Conservation (phyloP, 2,329 filamentous ascomycete genomes). For the Tolypocladium album region DNA sequence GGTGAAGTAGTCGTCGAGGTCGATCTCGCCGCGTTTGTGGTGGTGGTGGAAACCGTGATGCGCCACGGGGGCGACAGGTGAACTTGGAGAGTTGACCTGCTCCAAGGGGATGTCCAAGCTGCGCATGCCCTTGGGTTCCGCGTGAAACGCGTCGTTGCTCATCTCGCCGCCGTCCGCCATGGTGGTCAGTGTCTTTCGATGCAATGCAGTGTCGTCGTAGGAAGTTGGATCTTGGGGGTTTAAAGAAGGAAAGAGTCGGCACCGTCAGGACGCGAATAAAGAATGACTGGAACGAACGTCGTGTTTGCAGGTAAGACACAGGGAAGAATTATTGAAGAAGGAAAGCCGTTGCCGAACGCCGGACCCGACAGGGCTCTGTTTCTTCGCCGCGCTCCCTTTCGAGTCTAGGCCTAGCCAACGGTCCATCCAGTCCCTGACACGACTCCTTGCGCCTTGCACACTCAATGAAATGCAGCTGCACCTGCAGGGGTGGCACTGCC, state of each 20-base stretch:
- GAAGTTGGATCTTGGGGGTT: neutral
- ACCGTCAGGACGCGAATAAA: neutral
- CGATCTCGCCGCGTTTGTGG: slow-evolving; percentile 24
- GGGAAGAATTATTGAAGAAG: neutral
- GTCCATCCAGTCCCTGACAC: neutral
- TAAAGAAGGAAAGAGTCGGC: neutral
- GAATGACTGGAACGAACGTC: neutral
- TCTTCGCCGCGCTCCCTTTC: neutral
- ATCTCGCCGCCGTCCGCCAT: neutral
- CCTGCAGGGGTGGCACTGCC: neutral
- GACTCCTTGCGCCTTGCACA: neutral
- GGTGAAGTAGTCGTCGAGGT: slow-evolving; percentile 51
- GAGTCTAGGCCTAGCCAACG: neutral
- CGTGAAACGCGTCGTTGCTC: neutral
- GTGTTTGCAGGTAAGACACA: neutral
- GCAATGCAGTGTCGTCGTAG: neutral
- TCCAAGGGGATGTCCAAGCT: neutral
- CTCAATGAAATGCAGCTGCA: neutral
- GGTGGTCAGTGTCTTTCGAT: neutral
- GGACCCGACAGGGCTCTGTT: neutral
- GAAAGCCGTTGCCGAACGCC: neutral
- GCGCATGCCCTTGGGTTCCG: neutral
- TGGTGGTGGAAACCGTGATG: slow-evolving; percentile 10
- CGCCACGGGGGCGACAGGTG: neutral
- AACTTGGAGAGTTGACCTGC: neutral